Base-by-base conservation (phyloP, 1,284 basidiomycete genomes). In the Paramarasmius palmivorus region DNA sequence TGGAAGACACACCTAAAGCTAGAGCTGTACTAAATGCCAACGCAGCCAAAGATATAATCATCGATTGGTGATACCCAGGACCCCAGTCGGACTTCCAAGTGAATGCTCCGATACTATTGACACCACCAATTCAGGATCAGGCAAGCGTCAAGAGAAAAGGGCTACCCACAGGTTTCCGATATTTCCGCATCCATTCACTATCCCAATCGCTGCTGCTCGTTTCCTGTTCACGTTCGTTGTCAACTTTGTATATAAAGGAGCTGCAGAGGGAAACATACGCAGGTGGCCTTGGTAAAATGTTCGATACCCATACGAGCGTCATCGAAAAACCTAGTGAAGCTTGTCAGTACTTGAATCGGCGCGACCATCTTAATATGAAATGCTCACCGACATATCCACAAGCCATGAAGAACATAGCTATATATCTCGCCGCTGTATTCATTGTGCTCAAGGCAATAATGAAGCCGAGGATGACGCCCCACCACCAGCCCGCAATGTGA, bases 391-490 rank as follows among this genome's bases (percentile, higher is more conserved):
- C 71, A 59, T 80, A 82, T 26, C 82, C 81, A 44, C 63, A 63
- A 0, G 84, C 77, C 83, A 87, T 84, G 17, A 86, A 69, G 70
- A 88, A 89, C 64, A 88, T 71, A 1, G 81, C 75, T 36, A 88
- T 70, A 58, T 89, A 89, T 49, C 86, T 77, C 4, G 73, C 83
- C 0, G 72, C 78, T 3, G 75, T 73, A 4, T 71, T 73, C 68
- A 77, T 76, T 0, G 86, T 87, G 4, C 73, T 73, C 14, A 86
- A 65, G 2, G 77, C 77, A 54, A 88, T 83, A 54, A 87, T 81
- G 61, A 81, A 88, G 0, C 81, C 87, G 8, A 85, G 34, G 9
- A 86, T 79, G 48, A 78, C 76, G n/a, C 69, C 75, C 82, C 81
- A 85, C 79, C 78, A 83, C 68, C 77, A 80, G 2, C 62, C 70